Conservation (phyloP, 1,284 basidiomycete species). For the Rhodotorula sp. region DNA sequence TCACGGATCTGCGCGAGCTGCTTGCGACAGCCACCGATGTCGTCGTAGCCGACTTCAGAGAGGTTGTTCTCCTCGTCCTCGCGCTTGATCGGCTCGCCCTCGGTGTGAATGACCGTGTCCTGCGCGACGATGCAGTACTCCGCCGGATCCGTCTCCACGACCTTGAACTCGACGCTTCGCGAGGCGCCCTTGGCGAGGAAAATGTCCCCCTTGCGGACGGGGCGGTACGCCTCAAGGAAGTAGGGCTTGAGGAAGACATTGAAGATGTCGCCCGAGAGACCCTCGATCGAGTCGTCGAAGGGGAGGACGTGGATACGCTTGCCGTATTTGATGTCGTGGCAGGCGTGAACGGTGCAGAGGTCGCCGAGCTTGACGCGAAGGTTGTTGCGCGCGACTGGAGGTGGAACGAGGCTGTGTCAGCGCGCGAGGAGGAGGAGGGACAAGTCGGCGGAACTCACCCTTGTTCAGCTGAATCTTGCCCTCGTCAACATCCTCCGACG, state of each 20-base stretch:
- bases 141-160: constrained; percentile 71
- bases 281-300: constrained; percentile 98
- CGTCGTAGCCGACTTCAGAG: constrained; percentile 96
- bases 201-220: constrained; percentile 93
- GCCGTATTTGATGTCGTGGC: constrained; percentile 98
- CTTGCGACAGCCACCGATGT: constrained; percentile 98
- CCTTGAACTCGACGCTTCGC: constrained; percentile 91
- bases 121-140: constrained; percentile 97
- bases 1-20: constrained; percentile 99
- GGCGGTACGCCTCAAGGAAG: constrained; percentile 98
- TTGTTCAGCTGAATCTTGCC: constrained; percentile 99
- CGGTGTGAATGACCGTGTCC: constrained; percentile 95
- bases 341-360: constrained; percentile 90
- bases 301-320: constrained; percentile 96
- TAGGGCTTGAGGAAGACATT: constrained; percentile 99
- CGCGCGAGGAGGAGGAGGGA: too few relatives aligned
- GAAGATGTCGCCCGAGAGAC: constrained; percentile 94
- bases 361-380: constrained; percentile 96
- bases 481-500: constrained; percentile 94
- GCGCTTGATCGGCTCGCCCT: constrained; percentile 97
- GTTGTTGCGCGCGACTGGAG: constrained; percentile 89
- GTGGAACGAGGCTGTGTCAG: not conserved
- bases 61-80: constrained; percentile 98
- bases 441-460: constrained; percentile 49
- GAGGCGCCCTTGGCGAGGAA: constrained; percentile 98